Evolutionary conservation across 1,284 basidiomycete species (phyloP).

Genomic region (Hymenochaete sp.): DNA sequence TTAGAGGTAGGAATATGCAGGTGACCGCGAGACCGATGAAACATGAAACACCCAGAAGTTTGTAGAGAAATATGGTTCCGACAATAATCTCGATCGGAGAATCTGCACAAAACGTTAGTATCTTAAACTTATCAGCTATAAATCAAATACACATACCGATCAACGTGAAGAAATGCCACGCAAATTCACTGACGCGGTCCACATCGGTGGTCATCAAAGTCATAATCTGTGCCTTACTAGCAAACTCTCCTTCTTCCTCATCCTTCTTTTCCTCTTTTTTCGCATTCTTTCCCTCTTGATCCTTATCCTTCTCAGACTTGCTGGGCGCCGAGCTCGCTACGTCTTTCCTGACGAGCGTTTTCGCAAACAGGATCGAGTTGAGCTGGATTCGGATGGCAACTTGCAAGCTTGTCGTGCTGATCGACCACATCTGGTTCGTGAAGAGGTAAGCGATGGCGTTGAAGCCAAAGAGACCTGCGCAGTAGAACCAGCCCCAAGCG

Average conservation of each 20-base stretch:
- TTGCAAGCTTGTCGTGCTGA: constrained; percentile 65
- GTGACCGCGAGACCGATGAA: constrained; percentile 80
- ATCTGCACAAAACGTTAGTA: constrained; percentile 36
- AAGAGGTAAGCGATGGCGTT: constrained; percentile 29
- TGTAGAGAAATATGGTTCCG: constrained; percentile 74
- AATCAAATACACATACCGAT: constrained; percentile 35
- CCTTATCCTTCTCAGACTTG: constrained; percentile 20
- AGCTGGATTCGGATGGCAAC: constrained; percentile 72
- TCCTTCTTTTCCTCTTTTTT: constrained; percentile 29
- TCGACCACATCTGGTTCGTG: constrained; percentile 56
- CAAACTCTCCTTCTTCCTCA: constrained; percentile 70
- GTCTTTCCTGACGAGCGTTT: constrained; percentile 85
- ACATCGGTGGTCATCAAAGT: constrained; percentile 85
- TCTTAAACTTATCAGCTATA: background rate
- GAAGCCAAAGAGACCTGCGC: constrained; percentile 33
- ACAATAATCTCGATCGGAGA: constrained; percentile 82
- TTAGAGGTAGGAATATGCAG: constrained; percentile 78
- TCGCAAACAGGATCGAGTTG: constrained; percentile 80
- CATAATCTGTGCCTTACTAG: constrained; percentile 87
- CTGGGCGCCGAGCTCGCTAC: constrained; percentile 54
- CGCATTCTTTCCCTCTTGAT: constrained; percentile 22
- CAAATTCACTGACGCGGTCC: constrained; percentile 79
- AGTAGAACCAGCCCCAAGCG: constrained; percentile 24
- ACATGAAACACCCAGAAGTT: constrained; percentile 64
- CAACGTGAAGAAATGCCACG: constrained; percentile 68